These are phyloP conservation scores for Colletotrichum tofieldiae DNA, from an alignment of 2,329 filamentous ascomycete species.

Conservation along the genomic window DNA sequence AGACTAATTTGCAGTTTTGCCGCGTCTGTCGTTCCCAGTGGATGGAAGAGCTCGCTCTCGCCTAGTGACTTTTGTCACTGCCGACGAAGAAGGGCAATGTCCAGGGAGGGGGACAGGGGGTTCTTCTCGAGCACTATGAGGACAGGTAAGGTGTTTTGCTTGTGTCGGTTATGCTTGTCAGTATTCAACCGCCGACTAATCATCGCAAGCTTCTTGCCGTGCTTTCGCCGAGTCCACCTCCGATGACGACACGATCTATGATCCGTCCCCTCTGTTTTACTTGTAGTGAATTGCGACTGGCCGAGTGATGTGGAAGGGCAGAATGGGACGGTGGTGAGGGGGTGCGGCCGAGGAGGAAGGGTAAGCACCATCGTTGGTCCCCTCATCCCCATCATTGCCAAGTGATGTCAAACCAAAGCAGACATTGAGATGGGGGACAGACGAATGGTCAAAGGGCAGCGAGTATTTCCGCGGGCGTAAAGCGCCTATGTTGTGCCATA, in stretches of 20 bases:
- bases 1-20: neutral
- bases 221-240: neutral
- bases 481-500: neutral
- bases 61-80: neutral
- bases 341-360: neutral
- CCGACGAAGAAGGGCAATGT: too few relatives aligned
- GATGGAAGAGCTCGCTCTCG: neutral
- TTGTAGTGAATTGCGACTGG: neutral
- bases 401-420: constrained; percentile 1
- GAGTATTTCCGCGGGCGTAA: neutral
- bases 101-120: neutral
- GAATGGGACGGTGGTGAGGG: neutral
- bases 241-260: neutral
- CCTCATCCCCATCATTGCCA: neutral
- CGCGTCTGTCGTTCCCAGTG: neutral
- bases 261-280: neutral
- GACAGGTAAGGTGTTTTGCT: neutral
- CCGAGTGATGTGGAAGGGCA: neutral
- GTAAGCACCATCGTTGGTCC: neutral
- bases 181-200: neutral
- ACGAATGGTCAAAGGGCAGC: neutral
- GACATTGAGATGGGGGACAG: neutral
- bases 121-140: neutral
- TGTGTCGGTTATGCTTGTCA: neutral
- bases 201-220: neutral